Evolutionary conservation across 495 filamentous ascomycete species (phyloP).

Genomic region (Penicillium egyptiacum): DNA sequence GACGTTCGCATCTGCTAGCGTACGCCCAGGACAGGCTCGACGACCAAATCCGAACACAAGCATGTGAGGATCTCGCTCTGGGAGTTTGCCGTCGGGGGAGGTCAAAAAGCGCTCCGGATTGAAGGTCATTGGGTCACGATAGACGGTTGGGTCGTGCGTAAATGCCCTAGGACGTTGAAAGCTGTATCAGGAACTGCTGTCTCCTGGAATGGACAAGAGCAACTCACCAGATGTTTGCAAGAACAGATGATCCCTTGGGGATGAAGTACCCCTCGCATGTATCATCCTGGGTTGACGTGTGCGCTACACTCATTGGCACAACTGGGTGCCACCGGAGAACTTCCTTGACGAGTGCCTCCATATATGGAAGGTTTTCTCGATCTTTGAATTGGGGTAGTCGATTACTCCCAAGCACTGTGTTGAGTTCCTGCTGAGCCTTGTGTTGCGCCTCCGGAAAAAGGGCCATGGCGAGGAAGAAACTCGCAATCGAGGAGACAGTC

Average conservation of each 20-base stretch:
- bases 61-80: slow-evolving; percentile 38
- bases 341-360: slow-evolving; percentile 43
- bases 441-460: slow-evolving; percentile 47
- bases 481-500: slow-evolving; percentile 33
- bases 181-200: background rate
- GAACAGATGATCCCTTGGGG: slow-evolving; percentile 46
- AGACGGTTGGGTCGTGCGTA: slow-evolving; percentile 25
- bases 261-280: slow-evolving; percentile 53
- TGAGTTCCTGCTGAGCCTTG: slow-evolving; percentile 58
- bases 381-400: slow-evolving; percentile 29
- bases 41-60: slow-evolving; percentile 42
- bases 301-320: slow-evolving; percentile 48
- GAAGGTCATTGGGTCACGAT: slow-evolving; percentile 24
- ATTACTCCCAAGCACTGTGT: slow-evolving; percentile 44
- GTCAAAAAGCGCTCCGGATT: slow-evolving; percentile 39
- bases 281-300: slow-evolving; percentile 55
- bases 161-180: slow-evolving; percentile 27
- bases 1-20: slow-evolving; percentile 35
- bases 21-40: slow-evolving; percentile 40
- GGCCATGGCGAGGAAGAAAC: slow-evolving; percentile 48
- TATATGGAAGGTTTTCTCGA: slow-evolving; percentile 37
- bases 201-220: background rate
- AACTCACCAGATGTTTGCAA: slow-evolving; percentile 46
- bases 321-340: slow-evolving; percentile 45
- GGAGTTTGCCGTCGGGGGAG: slow-evolving; percentile 11